These are phyloP conservation scores for Podospora comata DNA, from an alignment of 495 filamentous ascomycete genomes.

Conservation along the genomic window DNA sequence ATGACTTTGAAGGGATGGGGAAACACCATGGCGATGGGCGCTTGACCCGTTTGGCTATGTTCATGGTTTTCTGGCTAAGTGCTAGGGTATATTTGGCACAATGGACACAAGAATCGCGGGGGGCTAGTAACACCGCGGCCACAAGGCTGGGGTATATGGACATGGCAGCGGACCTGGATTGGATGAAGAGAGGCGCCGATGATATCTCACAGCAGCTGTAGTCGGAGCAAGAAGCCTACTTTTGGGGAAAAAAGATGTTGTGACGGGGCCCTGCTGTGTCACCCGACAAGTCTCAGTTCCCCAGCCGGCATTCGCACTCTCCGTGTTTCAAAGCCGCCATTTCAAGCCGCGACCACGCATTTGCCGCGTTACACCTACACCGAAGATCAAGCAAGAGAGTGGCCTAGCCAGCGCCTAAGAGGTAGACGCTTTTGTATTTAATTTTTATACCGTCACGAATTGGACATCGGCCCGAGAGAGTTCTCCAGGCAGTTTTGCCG, in stretches of 20 bases:
- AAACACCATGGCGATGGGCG: no score
- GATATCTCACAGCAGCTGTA: neutral
- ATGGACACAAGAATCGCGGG: neutral
- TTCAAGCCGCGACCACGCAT: neutral
- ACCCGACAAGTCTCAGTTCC: neutral
- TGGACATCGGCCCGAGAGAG: neutral
- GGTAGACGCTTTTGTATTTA: neutral
- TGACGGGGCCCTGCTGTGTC: neutral
- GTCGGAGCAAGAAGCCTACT: neutral
- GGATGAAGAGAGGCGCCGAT: neutral
- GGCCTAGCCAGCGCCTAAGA: neutral
- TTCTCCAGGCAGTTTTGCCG: neutral
- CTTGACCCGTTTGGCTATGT: no score
- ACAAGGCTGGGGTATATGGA: neutral
- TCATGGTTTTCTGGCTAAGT: no score
- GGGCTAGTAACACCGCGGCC: neutral
- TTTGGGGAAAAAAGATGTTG: neutral
- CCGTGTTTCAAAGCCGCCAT: conserved; percentile 7
- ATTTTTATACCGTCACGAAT: neutral
- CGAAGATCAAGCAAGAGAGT: neutral
- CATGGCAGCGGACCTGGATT: neutral
- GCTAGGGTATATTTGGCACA: no score
- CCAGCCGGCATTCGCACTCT: neutral
- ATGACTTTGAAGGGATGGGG: neutral
- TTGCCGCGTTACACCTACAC: neutral